Evolutionary conservation across 225 moss, liverwort and hornwort genomes (phyloP), one percentile per base, ranked within the genome.

Genomic region (Rhytidiadelphus loreus): DNA sequence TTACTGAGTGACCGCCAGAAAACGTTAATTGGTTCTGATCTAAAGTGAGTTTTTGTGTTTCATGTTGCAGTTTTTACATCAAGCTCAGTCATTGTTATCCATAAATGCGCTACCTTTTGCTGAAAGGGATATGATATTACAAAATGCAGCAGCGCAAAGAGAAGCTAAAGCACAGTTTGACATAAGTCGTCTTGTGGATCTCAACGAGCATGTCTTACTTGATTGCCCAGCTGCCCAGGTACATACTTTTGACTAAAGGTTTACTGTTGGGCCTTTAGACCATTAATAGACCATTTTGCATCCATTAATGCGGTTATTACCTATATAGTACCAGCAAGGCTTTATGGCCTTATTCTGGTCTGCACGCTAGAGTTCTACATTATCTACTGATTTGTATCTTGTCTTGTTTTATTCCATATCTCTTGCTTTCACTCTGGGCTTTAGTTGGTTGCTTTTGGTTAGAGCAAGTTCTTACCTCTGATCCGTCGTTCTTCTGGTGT

Each of bases 91-190:
- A 79, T 92, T 95, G 80, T 92, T 99, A 86, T 94, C 97, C 33
- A 96, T 99, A 85, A 99, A 99, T 92, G 84, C 91, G 66, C 87
- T 99, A 72, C 95, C 97, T n/a, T 96, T 95, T 91, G 90, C 95
- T 84, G 96, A 99, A 91, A 95, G 98, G 91, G 96, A 95, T 90
- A 97, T 99, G 98, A 96, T 99, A 63, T 93, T 97, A 88, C 96
- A 96, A 91, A 99, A 99, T 92, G 86, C 94, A 80, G 97, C 96
- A 64, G 96, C 98, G 46, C 96, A 97, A 90, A 92, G 96, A 89
- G 98, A 97, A 92, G 98, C 98, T 52, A 93, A 96, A 94, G 96
- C 96, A 74, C 93, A 96, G 87, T 99, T 99, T 94, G 98, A 97
- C 92, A 95, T 91, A 57, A 97, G 88, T 80, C 95, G 97, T 89